A percentile compares a stretch with the other conserved stretches of the same genome.
These are phyloP conservation scores for Saccharomycodes ludwigii DNA, from an alignment of 805 yeast species.

Conservation along the genomic window DNA sequence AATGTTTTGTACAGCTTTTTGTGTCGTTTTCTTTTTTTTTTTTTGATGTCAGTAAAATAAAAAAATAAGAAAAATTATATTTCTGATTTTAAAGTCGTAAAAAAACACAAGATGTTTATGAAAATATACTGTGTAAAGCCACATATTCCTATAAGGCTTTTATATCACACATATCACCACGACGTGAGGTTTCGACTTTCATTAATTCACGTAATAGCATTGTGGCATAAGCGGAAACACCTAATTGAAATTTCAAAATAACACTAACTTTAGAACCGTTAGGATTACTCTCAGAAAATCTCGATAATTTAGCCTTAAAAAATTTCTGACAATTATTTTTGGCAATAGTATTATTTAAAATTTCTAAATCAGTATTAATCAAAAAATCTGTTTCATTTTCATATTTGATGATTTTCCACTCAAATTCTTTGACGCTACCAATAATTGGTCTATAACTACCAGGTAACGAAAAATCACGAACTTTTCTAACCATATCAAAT, in stretches of 20 bases:
- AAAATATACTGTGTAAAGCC: too few species aligned
- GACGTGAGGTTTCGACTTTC: conserved; percentile 58
- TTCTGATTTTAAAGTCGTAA: too few species aligned
- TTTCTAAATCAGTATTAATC: conserved; percentile 66
- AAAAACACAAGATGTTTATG: too few species aligned
- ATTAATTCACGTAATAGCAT: conserved; percentile 92
- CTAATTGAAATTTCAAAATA: conserved; percentile 62
- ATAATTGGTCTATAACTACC: conserved; percentile 79
- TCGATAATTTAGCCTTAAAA: conserved; percentile 19
- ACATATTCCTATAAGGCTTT: conserved; percentile 11
- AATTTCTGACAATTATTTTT: conserved; percentile 21
- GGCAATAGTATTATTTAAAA: conserved; percentile 28
- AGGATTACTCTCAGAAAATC: conserved; percentile 24
- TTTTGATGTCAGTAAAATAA: too few species aligned
- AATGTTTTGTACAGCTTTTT: too few species aligned
- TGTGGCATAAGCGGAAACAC: conserved; percentile 88
- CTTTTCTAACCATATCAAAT: conserved; percentile 67
- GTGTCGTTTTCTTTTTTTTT: too few species aligned
- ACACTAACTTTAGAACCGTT: conserved; percentile 50
- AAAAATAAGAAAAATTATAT: too few species aligned
- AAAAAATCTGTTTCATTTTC: conserved; percentile 54
- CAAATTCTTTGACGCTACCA: conserved; percentile 50
- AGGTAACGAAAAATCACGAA: conserved; percentile 79
- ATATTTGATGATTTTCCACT: conserved; percentile 53
- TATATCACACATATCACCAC: conserved; percentile 36